Conservation (phyloP, 768 basidiomycete genomes). For the Podaxis rugospora region DNA sequence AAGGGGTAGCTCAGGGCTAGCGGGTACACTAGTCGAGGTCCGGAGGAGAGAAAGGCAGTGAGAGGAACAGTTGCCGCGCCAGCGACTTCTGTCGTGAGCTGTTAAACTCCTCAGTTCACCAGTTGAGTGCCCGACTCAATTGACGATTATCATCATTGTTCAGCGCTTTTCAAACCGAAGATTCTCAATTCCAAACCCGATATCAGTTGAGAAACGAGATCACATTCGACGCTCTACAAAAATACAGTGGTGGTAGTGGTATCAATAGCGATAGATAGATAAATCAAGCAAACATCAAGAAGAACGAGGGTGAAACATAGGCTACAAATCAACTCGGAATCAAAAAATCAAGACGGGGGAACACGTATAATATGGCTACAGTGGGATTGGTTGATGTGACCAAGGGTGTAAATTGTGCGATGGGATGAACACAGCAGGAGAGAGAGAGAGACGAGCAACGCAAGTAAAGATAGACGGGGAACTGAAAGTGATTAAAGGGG, state of each 20-base stretch:
- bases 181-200: no score
- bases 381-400: background rate
- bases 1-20: no score
- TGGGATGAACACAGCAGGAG: background rate
- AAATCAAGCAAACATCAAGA: background rate
- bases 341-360: background rate
- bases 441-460: background rate
- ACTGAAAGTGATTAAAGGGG: no score
- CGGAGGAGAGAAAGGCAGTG: no score
- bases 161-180: no score
- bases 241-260: conserved; percentile 5
- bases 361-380: conserved; percentile 11
- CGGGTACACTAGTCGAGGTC: no score
- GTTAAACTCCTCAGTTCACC: no score
- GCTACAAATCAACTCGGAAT: conserved; percentile 6
- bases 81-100: no score
- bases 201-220: background rate
- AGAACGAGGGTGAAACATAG: background rate
- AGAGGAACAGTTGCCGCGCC: no score
- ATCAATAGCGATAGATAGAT: conserved; percentile 7
- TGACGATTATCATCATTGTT: no score
- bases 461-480: background rate
- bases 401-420: background rate
- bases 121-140: no score
- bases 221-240: conserved; percentile 2